Base-by-base conservation (phyloP, 208 protist species). In the Trypanosoma lewisi region DNA sequence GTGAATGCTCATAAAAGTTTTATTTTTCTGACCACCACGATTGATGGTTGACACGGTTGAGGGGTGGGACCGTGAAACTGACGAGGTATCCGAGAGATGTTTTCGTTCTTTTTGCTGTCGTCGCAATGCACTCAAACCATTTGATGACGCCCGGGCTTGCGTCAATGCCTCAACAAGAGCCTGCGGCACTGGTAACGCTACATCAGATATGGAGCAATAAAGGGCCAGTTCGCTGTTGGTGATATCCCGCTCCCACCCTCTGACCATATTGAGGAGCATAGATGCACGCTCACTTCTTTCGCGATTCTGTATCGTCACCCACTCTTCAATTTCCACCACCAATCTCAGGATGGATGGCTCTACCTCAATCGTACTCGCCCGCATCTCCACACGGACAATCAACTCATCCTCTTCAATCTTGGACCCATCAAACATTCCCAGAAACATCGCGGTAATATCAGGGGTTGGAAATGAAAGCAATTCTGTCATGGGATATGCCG, bases 141-240 rank as follows among this genome's bases (percentile, higher is more conserved):
- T 68, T 17, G 39, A 51, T 2, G 21, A 41, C 36, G 51, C 12
- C n/a, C 39, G 59, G 53, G 80, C 61, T n/a, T 75, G 69, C 30
- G 56, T 52, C 36, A 91, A 70, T 30, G 55, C 67, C 4, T 67
- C 28, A 37, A 73, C 65, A 61, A 83, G 86, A 19, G 78, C 73
- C 17, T 75, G 80, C 1, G 89, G 89, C 39, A 91, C 48, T 0
- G 89, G 89, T n/a, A 93, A 53, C 16, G 88, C 68, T n/a, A 91
- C 36, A 39, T 93, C 89, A 7, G 76, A 49, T 17, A 93, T 25
- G 5, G 78, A 50, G 56, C 71, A 77, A 50, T 85, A 71, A 30
- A 89, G 59, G 23, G 54, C 53, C 17, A 83, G 42, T 6, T 63
- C 39, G 17, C 63, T 36, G 42, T 60, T 54, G 36, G 70, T 23